Evolutionary conservation across 2,329 filamentous ascomycete species (phyloP), one percentile per base, ranked within the genome.

Genomic region (Pseudopyrenochaeta lycopersici): DNA sequence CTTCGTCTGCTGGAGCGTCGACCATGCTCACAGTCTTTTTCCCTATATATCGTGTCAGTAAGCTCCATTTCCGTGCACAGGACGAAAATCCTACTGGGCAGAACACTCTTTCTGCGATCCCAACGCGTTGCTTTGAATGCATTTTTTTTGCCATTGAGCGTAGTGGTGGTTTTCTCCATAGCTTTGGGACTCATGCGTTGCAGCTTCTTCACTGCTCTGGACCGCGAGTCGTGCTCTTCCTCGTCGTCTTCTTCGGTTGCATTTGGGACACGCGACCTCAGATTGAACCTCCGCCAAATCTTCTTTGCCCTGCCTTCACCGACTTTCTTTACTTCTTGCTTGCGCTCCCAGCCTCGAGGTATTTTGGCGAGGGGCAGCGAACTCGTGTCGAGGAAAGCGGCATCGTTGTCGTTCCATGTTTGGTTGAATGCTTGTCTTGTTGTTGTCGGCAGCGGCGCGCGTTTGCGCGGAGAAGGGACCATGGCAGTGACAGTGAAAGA

Each of bases 301-400:
- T 80, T 81, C 56, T 77, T 77, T 17, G 76, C 71, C 48, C 71
- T 74, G 10, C 71, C 72, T 27, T 72, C 67, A 14, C 66, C 60
- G 17, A 63, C 58, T 48, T 74, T 72, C 11, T 78, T 78, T 11
- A 74, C 75, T 52, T 78, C 68, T 6, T 79, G 77, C 49, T 74
- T 76, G 44, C 81, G 76, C 49, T 84, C 81, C 80, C 80, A 84
- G 41, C 73, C 81, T 41, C 80, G 78, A 15, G 76, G 78, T 3
- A 77, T 71, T 44, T 76, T 78, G 12, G 75, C 63, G 23, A 81
- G 58, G 14, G 77, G 72, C 4, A 82, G 66, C 29, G 77, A 68
- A 35, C 58, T 66, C 9, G 79, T 78, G 35, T 75, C 71, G 52
- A 82, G 72, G 52, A 72, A 70, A 23, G 76, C 67, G 20, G 75